Evolutionary conservation across 371 early-diverging fungal species (phyloP).

Genomic region (Basidiobolus heterosporus): DNA sequence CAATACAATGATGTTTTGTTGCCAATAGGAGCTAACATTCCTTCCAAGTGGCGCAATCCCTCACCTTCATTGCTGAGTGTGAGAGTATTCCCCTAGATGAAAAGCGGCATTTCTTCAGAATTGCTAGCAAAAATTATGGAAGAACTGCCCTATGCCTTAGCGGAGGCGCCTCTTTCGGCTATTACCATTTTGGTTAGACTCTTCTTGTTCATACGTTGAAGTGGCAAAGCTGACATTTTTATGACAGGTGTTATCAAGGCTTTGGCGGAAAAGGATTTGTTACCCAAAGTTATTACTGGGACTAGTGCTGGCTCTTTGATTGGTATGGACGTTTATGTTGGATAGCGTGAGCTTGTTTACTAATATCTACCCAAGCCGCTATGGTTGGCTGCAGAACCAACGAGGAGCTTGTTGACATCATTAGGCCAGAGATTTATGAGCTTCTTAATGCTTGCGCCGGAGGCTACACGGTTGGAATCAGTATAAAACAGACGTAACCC

Average conservation of each 20-base stretch:
- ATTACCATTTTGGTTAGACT: slow-evolving; percentile 43
- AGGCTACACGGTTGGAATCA: slow-evolving; percentile 16
- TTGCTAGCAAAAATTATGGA: slow-evolving; percentile 64
- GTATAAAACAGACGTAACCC: slow-evolving; percentile 15
- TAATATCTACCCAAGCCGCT: slow-evolving; percentile 38
- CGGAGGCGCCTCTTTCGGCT: slow-evolving; percentile 79
- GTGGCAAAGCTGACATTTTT: no score
- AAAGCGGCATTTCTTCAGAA: slow-evolving; percentile 52
- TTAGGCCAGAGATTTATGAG: slow-evolving; percentile 37
- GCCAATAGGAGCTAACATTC: not conserved
- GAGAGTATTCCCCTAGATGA: slow-evolving; percentile 25
- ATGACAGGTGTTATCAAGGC: slow-evolving; percentile 44
- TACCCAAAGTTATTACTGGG: slow-evolving; percentile 76
- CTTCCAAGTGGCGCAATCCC: slow-evolving; percentile 31
- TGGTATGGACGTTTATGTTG: slow-evolving; percentile 17
- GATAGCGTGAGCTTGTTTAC: not conserved
- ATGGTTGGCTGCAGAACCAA: slow-evolving; percentile 63
- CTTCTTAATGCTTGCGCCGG: slow-evolving; percentile 45
- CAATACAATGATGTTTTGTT: slow-evolving; percentile 6
- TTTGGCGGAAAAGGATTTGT: slow-evolving; percentile 47
- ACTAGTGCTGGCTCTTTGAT: slow-evolving; percentile 65
- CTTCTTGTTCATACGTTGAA: not conserved
- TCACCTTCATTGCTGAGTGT: slow-evolving; percentile 38
- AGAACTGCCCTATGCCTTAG: slow-evolving; percentile 73
- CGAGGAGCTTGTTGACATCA: slow-evolving; percentile 46